phyloP scores from a whole-genome alignment of 441 rosid genomes.

The Populus trichocarpa region DNA sequence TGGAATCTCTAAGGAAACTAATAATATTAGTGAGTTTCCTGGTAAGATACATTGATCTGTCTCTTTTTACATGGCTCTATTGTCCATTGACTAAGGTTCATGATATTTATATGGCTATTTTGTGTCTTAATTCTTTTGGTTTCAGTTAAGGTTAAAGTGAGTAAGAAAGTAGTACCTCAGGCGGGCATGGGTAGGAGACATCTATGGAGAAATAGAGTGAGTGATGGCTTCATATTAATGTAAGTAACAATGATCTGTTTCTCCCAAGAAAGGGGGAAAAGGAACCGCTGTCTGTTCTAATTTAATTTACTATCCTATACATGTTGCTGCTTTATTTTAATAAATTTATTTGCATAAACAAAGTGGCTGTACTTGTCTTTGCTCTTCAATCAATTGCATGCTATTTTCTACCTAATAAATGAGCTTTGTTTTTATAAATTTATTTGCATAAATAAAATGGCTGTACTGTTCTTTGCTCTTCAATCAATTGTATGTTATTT shows the following conservation, averaged over 20 bases:
- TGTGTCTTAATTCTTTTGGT: not conserved
- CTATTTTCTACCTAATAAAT: not conserved
- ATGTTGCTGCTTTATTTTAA: not conserved
- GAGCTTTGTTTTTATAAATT: not conserved
- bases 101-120: not conserved
- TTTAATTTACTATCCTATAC: not conserved
- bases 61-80: not conserved
- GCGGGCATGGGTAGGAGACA: conserved; percentile 37
- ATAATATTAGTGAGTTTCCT: conserved; percentile 28
- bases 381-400: not conserved
- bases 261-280: not conserved
- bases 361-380: not conserved
- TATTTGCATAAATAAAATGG: not conserved
- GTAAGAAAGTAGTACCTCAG: conserved; percentile 35
- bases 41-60: conserved; percentile 26
- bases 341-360: not conserved
- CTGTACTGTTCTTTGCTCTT: not conserved
- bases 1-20: conserved; percentile 31
- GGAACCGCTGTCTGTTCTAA: not conserved
- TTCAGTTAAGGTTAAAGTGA: conserved; percentile 52
- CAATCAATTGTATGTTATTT: not conserved
- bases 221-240: conserved; percentile 47
- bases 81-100: not conserved
- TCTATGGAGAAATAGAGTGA: conserved; percentile 38
- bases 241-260: conserved; percentile 30